Percentiles rank a stretch among this genome's conserved stretches.
These are phyloP conservation scores for Nakazawaea pomicola DNA, from an alignment of 805 yeast genomes.

Conservation along the genomic window DNA sequence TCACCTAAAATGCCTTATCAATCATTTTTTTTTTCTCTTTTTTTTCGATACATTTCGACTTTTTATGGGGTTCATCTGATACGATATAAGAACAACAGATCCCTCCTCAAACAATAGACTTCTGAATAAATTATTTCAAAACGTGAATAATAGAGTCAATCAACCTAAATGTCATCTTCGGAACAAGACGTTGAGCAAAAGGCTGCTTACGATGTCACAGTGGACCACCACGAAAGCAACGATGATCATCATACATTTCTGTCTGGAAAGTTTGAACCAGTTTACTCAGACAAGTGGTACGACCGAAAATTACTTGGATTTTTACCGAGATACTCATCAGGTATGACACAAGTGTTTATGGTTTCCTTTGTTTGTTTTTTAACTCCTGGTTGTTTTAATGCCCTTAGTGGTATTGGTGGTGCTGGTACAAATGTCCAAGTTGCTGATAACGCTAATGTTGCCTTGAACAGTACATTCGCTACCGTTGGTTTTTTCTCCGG, in stretches of 20 bases:
- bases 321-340: slow-evolving; percentile 34
- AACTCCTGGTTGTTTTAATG: slow-evolving; percentile 49
- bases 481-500: slow-evolving; percentile 56
- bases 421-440: slow-evolving; percentile 33
- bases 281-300: slow-evolving; percentile 29
- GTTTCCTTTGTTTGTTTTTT: slow-evolving; percentile 42
- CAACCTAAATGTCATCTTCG: slow-evolving; percentile 3
- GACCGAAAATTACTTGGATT: slow-evolving; percentile 24
- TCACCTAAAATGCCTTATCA: not conserved
- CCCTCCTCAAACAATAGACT: too few relatives aligned
- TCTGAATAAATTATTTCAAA: too few relatives aligned
- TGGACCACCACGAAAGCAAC: slow-evolving; percentile 3
- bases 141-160: too few relatives aligned
- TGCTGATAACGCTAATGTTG: slow-evolving; percentile 45
- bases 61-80: not conserved
- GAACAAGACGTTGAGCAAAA: slow-evolving; percentile 10
- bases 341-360: slow-evolving; percentile 39
- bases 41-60: not conserved
- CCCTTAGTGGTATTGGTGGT: slow-evolving; percentile 45
- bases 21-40: not conserved
- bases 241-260: slow-evolving; percentile 2
- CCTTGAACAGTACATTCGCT: slow-evolving; percentile 51
- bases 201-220: slow-evolving; percentile 7
- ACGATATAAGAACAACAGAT: too few relatives aligned
- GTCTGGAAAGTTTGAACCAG: slow-evolving; percentile 8